phyloP scores from a whole-genome alignment of 805 yeast species.

The Kuraishia piskuri region DNA sequence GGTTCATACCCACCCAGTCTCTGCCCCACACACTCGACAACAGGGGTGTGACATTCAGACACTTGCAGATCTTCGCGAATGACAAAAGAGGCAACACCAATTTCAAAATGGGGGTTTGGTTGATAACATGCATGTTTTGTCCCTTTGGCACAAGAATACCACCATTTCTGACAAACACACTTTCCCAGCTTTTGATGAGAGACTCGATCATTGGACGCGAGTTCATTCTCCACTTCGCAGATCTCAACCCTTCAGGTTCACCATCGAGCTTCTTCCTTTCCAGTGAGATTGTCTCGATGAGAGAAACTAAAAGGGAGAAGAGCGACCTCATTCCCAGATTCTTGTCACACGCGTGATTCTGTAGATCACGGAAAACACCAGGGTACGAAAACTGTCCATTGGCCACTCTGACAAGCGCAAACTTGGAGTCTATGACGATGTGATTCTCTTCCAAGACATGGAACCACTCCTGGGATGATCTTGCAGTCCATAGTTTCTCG shows the following conservation, averaged over 20 bases:
- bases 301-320: constrained; percentile 49
- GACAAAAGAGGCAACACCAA: constrained; percentile 58
- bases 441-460: constrained; percentile 24
- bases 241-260: constrained; percentile 23
- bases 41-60: constrained; percentile 53
- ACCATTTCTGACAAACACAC: constrained; percentile 48
- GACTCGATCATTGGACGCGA: constrained; percentile 50
- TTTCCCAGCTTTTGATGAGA: constrained; percentile 62
- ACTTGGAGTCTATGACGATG: constrained; percentile 41
- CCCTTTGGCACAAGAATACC: constrained; percentile 52
- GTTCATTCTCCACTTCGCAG: constrained; percentile 58
- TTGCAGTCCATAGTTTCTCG: constrained; percentile 54
- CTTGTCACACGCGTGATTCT: constrained; percentile 28
- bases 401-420: constrained; percentile 44
- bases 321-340: constrained; percentile 39
- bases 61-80: constrained; percentile 59
- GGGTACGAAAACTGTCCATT: constrained; percentile 44
- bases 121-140: constrained; percentile 37
- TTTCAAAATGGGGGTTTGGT: constrained; percentile 47
- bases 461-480: constrained; percentile 43
- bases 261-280: constrained; percentile 34
- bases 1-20: constrained; percentile 64
- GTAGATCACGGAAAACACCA: constrained; percentile 44
- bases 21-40: constrained; percentile 52
- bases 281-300: constrained; percentile 57